phyloP scores from a whole-genome alignment of 2,329 filamentous ascomycete species.

The Ceratocystiopsis minuta region DNA sequence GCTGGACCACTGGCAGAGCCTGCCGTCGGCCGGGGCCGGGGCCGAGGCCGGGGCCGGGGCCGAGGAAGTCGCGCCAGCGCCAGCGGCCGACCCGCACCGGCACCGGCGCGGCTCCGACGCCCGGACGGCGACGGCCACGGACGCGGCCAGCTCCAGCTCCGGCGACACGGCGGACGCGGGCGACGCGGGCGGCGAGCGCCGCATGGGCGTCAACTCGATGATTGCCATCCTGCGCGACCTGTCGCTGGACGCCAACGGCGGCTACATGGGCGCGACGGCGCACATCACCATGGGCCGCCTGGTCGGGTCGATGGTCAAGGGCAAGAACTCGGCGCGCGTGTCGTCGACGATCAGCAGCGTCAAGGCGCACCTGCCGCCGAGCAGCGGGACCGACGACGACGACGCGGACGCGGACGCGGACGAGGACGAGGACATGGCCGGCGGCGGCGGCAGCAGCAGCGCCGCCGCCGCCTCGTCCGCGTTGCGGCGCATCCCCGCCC shows the following conservation, averaged over 20 bases:
- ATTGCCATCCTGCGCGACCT: neutral
- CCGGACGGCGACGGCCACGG: no score
- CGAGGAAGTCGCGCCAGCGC: no score
- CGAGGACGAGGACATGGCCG: no score
- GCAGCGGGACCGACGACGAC: neutral
- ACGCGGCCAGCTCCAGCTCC: neutral
- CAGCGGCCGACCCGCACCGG: no score
- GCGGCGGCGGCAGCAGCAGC: no score
- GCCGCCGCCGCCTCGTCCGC: no score
- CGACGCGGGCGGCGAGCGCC: no score
- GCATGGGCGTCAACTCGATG: neutral
- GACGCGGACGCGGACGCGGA: no score
- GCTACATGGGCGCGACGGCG: constrained; percentile 1
- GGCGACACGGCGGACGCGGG: neutral
- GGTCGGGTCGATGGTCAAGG: constrained; percentile 1
- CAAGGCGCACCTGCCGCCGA: neutral
- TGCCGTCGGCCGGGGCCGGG: no score
- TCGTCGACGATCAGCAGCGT: constrained; percentile 1
- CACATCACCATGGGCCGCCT: constrained; percentile 1
- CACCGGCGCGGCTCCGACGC: no score
- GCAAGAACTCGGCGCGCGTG: constrained; percentile 1
- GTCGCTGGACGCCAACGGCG: neutral
- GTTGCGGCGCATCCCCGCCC: no score
- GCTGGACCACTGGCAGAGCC: neutral
- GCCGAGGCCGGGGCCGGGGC: no score